These are phyloP conservation scores for Neurospora sp. DNA, from an alignment of 495 filamentous ascomycete species.

Conservation along the genomic window DNA sequence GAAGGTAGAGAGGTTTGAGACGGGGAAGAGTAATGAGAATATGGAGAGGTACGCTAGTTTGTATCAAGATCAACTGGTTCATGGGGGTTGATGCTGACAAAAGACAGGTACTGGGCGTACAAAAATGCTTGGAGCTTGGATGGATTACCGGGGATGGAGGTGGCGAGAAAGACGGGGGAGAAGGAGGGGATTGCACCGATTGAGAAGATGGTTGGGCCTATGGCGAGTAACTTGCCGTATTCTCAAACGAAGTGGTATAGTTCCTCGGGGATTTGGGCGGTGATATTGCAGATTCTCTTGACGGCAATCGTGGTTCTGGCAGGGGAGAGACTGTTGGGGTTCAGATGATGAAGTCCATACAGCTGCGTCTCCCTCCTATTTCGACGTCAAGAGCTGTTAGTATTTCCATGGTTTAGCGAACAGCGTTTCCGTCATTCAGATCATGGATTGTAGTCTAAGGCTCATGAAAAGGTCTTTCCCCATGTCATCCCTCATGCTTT, in stretches of 20 bases:
- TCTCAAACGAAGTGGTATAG: background rate
- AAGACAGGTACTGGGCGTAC: conserved; percentile 43
- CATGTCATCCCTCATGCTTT: background rate
- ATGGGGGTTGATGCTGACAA: background rate
- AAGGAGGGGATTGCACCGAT: conserved; percentile 36
- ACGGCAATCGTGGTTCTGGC: background rate
- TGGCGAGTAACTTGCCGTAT: conserved; percentile 4
- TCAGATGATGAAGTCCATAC: too few species aligned
- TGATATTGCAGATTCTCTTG: background rate
- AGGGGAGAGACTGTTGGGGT: background rate
- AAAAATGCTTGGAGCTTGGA: conserved; percentile 48
- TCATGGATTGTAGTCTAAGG: background rate
- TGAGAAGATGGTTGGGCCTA: conserved; percentile 41
- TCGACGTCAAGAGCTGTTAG: too few species aligned
- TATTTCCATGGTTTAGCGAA: background rate
- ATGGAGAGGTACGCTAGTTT: conserved; percentile 32
- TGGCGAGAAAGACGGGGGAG: conserved; percentile 30
- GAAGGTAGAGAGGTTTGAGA: conserved; percentile 29
- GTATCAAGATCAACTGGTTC: too few species aligned
- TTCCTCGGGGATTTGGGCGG: background rate
- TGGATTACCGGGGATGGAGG: conserved; percentile 40
- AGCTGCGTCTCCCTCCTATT: too few species aligned
- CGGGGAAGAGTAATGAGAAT: conserved; percentile 37
- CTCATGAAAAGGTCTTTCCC: too few species aligned
- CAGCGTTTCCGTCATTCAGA: background rate